Evolutionary conservation across 1,139 yeast species (phyloP).

Genomic region (Sugiyamaella pinicola): DNA sequence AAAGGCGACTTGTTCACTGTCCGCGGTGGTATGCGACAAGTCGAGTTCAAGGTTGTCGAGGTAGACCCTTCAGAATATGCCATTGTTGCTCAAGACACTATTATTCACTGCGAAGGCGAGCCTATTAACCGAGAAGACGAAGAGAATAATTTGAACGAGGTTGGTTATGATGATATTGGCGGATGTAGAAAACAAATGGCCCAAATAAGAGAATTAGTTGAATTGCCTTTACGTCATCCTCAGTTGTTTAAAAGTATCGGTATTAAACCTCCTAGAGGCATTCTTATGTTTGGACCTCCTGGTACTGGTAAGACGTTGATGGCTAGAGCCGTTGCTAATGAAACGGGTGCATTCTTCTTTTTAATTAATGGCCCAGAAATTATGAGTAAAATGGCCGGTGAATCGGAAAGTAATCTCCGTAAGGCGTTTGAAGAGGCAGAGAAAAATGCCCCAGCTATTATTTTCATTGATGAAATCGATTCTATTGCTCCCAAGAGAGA

Average conservation of each 20-base stretch:
- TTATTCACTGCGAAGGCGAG: constrained; percentile 98
- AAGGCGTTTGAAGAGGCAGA: constrained; percentile 99
- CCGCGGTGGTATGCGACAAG: constrained; percentile 99
- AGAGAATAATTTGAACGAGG: constrained; percentile 92
- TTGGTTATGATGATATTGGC: constrained; percentile 98
- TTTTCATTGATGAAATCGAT: constrained; percentile 97
- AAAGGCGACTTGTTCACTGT: constrained; percentile 96
- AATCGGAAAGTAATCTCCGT: constrained; percentile 94
- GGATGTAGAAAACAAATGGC: constrained; percentile 99
- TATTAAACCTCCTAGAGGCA: constrained; percentile 96
- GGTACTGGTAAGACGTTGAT: constrained; percentile 99
- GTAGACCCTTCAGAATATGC: constrained; percentile 98
- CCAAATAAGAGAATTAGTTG: constrained; percentile 95
- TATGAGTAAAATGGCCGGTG: constrained; percentile 99
- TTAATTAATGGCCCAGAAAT: constrained; percentile 99
- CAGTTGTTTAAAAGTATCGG: constrained; percentile 96
- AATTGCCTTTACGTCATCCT: constrained; percentile 94
- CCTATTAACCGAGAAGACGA: constrained; percentile 99
- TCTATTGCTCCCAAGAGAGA: constrained; percentile 99
- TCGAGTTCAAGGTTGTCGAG: constrained; percentile 96
- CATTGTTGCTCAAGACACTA: constrained; percentile 97
- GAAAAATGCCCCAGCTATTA: constrained; percentile 95
- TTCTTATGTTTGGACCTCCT: constrained; percentile 97
- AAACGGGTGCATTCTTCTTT: constrained; percentile 98
- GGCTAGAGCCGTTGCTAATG: constrained; percentile 99